Percentiles rank a stretch among this genome's conserved stretches.
Conservation (phyloP, 78 protist species). For the Dictyostelium citrinum region DNA sequence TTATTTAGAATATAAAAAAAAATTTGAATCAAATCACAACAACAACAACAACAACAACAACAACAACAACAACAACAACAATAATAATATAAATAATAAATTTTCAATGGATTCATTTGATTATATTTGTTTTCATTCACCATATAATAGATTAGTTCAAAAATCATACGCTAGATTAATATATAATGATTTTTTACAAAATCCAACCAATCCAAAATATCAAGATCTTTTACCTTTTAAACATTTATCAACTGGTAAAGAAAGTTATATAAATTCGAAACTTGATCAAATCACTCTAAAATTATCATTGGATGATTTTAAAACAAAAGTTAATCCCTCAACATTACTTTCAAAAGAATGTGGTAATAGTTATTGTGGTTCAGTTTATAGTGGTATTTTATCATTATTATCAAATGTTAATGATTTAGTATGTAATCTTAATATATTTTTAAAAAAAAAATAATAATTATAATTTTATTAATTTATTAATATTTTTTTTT, state of each 20-base stretch:
- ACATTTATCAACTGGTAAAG: constrained; percentile 10
- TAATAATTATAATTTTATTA: neutral
- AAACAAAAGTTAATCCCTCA: constrained; percentile 60
- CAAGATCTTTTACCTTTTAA: constrained; percentile 52
- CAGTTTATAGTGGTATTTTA: constrained; percentile 89
- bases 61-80: neutral
- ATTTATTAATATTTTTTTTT: neutral
- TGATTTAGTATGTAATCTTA: neutral
- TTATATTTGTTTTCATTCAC: constrained; percentile 92
- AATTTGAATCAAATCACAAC: neutral
- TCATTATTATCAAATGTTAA: constrained; percentile 85
- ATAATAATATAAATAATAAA: neutral
- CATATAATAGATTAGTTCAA: constrained; percentile 94
- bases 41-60: too few relatives aligned
- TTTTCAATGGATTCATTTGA: constrained; percentile 73
- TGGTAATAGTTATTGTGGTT: constrained; percentile 97
- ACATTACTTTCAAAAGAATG: constrained; percentile 75
- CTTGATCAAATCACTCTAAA: neutral
- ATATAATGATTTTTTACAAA: constrained; percentile 1
- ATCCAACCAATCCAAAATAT: constrained; percentile 63
- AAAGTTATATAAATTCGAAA: constrained; percentile 39
- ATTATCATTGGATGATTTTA: constrained; percentile 55
- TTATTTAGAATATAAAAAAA: constrained; percentile 66
- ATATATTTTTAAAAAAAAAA: neutral
- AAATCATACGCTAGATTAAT: constrained; percentile 80